Conservation (phyloP, 768 basidiomycete species). For the Mycena venus region DNA sequence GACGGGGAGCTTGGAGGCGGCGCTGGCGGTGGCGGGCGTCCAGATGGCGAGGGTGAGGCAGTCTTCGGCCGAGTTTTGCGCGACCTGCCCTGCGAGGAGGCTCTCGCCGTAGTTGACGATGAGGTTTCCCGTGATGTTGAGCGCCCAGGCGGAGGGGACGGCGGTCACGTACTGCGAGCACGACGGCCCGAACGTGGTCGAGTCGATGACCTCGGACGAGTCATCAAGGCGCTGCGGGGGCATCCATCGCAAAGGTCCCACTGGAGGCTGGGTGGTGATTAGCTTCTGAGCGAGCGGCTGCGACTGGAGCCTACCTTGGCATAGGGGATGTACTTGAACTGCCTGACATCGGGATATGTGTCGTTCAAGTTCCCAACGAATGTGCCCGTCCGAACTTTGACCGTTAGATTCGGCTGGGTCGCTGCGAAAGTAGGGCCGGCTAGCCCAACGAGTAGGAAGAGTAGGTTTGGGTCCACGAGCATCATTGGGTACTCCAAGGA, state of each 20-base stretch:
- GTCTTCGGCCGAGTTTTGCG: neutral
- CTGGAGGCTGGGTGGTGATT: neutral
- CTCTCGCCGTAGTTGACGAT: neutral
- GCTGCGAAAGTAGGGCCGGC: neutral
- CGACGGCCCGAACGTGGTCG: neutral
- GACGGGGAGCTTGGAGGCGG: neutral
- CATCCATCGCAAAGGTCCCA: neutral
- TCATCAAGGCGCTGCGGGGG: neutral
- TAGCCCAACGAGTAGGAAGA: neutral
- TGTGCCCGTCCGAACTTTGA: neutral
- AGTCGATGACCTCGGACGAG: neutral
- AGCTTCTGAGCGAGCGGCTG: neutral
- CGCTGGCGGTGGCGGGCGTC: neutral
- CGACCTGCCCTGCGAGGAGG: neutral
- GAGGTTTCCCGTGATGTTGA: neutral
- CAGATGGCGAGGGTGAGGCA: neutral
- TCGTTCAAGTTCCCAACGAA: neutral
- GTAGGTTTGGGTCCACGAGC: neutral
- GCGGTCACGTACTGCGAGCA: neutral
- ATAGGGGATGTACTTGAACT: neutral
- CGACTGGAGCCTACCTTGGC: neutral
- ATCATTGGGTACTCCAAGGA: neutral
- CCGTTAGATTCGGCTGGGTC: neutral
- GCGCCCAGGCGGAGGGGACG: neutral
- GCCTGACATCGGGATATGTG: neutral